These are phyloP conservation scores for Phytophthora pisi DNA, from an alignment of 352 stramenopile species.

Conservation along the genomic window DNA sequence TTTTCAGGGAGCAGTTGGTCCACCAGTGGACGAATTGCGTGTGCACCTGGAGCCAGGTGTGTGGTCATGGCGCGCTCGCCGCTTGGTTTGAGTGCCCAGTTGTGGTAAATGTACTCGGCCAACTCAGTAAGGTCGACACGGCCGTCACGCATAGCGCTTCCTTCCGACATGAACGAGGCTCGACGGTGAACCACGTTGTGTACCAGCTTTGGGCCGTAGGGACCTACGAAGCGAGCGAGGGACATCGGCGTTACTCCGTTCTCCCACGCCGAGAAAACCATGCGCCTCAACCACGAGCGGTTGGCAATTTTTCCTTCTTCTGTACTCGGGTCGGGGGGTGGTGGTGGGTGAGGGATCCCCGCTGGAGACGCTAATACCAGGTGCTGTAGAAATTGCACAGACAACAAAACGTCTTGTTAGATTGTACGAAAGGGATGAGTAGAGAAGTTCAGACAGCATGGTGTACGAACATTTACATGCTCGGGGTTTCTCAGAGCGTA, in stretches of 20 bases:
- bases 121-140: conserved; percentile 66
- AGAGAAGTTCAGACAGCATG: neutral
- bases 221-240: conserved; percentile 66
- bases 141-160: conserved; percentile 72
- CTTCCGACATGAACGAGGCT: conserved; percentile 77
- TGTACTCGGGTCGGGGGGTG: conserved; percentile 44
- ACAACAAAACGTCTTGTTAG: neutral
- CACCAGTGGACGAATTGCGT: conserved; percentile 69
- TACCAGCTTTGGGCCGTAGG: conserved; percentile 82
- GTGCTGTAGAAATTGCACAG: conserved; percentile 43
- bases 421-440: neutral
- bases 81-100: conserved; percentile 81
- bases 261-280: conserved; percentile 66
- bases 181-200: conserved; percentile 65
- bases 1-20: conserved; percentile 60
- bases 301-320: conserved; percentile 43
- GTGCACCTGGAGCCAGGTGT: conserved; percentile 72
- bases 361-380: conserved; percentile 78
- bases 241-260: conserved; percentile 80
- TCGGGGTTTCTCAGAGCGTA: conserved; percentile 71
- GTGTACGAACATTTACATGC: conserved; percentile 57
- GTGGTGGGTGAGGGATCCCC: conserved; percentile 62
- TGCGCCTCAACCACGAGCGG: conserved; percentile 57
- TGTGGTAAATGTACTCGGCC: conserved; percentile 85
- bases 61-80: conserved; percentile 79